Conservation (phyloP, 768 basidiomycete genomes). For the Rhodotorula paludigena region DNA sequence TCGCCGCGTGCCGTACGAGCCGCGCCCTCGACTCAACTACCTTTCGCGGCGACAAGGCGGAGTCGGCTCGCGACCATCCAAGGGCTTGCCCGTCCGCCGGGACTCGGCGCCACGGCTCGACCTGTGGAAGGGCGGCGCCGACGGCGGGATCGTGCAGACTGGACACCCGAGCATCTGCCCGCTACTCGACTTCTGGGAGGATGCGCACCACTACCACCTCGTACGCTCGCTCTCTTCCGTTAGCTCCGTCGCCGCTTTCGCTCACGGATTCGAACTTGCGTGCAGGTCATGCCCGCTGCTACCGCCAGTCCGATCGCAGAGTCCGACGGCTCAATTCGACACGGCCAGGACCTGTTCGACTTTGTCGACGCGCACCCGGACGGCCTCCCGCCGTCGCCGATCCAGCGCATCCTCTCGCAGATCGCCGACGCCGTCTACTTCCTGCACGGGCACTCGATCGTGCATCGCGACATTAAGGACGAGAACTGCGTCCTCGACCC, state of each 20-base stretch:
- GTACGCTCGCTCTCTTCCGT: conserved; percentile 55
- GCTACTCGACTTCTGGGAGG: conserved; percentile 93
- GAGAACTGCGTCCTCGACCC: conserved; percentile 59
- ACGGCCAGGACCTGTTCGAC: conserved; percentile 77
- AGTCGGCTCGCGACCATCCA: not conserved
- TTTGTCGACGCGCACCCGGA: conserved; percentile 82
- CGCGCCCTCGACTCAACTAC: conserved; percentile 60
- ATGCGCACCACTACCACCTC: conserved; percentile 90
- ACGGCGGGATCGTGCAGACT: conserved; percentile 60
- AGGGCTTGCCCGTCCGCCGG: conserved; percentile 51
- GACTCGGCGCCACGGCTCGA: conserved; percentile 28
- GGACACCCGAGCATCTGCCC: conserved; percentile 96
- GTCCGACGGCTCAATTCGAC: conserved; percentile 46
- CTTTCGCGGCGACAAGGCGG: conserved; percentile 46
- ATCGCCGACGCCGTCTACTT: conserved; percentile 81
- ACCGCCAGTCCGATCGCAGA: conserved; percentile 11
- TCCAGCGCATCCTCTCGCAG: conserved; percentile 84
- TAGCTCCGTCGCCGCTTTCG: not conserved
- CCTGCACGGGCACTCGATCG: conserved; percentile 85
- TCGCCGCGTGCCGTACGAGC: conserved; percentile 31
- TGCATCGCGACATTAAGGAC: conserved; percentile 97
- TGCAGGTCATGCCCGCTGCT: conserved; percentile 35
- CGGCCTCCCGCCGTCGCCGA: conserved; percentile 67
- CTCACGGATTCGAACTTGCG: not conserved
- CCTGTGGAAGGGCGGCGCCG: conserved; percentile 44